These are phyloP conservation scores for Miamiensis avidus DNA, from an alignment of 169 alveolate species.

Conservation along the genomic window DNA sequence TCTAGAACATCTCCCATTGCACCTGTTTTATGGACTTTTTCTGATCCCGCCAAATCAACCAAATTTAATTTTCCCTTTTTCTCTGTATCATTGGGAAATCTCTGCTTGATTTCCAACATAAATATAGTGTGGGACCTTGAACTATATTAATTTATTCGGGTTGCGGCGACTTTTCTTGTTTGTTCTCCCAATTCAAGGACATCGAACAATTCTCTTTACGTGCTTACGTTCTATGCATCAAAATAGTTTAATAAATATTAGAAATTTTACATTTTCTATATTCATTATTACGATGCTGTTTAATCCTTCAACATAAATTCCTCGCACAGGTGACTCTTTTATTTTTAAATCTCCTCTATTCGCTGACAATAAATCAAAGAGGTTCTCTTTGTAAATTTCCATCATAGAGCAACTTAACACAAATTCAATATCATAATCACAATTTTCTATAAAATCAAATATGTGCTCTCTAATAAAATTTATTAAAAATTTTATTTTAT, in stretches of 20 bases:
- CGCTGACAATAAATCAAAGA: slow-evolving; percentile 74
- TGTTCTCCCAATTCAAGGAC: slow-evolving; percentile 75
- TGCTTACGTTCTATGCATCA: slow-evolving; percentile 54
- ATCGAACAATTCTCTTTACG: slow-evolving; percentile 71
- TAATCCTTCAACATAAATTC: slow-evolving; percentile 80
- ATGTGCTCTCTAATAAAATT: slow-evolving; percentile 52
- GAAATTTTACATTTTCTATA: neutral
- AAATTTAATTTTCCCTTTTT: slow-evolving; percentile 85
- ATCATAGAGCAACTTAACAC: slow-evolving; percentile 80
- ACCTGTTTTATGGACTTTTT: slow-evolving; percentile 72
- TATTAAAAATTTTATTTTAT: no score
- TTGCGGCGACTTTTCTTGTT: slow-evolving; percentile 77
- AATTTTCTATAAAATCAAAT: slow-evolving; percentile 63
- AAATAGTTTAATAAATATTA: neutral
- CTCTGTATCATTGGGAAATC: slow-evolving; percentile 69
- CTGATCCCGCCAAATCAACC: slow-evolving; percentile 87
- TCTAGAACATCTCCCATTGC: slow-evolving; percentile 61
- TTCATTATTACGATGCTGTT: slow-evolving; percentile 53
- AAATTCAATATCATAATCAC: slow-evolving; percentile 74
- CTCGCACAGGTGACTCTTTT: slow-evolving; percentile 78
- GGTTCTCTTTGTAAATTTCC: slow-evolving; percentile 83
- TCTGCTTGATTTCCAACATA: slow-evolving; percentile 75
- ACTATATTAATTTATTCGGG: slow-evolving; percentile 78
- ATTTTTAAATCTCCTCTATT: slow-evolving; percentile 69
- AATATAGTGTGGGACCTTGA: slow-evolving; percentile 85